Conservation (phyloP, 257 asterid species). For the Penstemon davidsonii region DNA sequence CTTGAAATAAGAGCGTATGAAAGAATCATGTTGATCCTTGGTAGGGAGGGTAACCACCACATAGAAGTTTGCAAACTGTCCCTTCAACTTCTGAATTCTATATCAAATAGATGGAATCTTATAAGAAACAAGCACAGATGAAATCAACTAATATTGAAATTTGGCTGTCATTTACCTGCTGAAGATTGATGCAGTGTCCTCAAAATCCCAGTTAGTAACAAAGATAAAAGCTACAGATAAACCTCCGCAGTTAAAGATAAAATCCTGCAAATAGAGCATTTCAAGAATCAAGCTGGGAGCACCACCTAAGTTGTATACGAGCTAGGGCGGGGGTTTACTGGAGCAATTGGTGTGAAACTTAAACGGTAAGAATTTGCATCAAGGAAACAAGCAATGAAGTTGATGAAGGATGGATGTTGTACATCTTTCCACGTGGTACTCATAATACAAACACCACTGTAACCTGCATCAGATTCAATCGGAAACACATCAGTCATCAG, state of each 20-base stretch:
- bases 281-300: conserved; percentile 16
- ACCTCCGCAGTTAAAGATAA: conserved; percentile 91
- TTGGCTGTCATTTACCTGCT: conserved; percentile 43
- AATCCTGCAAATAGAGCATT: conserved; percentile 64
- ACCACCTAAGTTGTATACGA: not conserved
- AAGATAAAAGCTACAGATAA: conserved; percentile 82
- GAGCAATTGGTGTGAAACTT: conserved; percentile 69
- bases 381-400: conserved; percentile 78
- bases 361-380: conserved; percentile 63
- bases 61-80: conserved; percentile 81
- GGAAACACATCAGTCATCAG: conserved; percentile 8
- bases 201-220: conserved; percentile 62
- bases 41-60: conserved; percentile 86
- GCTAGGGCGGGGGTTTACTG: conserved; percentile 49
- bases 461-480: conserved; percentile 44
- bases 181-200: conserved; percentile 42
- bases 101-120: conserved; percentile 25
- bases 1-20: conserved; percentile 76
- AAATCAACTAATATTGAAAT: conserved; percentile 1
- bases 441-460: conserved; percentile 86
- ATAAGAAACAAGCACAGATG: conserved; percentile 5
- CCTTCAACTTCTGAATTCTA: conserved; percentile 75
- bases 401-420: conserved; percentile 84
- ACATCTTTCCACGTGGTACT: conserved; percentile 72
- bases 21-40: conserved; percentile 69